Base-by-base conservation (phyloP, 2,329 filamentous ascomycete species). In the Cladosporium sp. region DNA sequence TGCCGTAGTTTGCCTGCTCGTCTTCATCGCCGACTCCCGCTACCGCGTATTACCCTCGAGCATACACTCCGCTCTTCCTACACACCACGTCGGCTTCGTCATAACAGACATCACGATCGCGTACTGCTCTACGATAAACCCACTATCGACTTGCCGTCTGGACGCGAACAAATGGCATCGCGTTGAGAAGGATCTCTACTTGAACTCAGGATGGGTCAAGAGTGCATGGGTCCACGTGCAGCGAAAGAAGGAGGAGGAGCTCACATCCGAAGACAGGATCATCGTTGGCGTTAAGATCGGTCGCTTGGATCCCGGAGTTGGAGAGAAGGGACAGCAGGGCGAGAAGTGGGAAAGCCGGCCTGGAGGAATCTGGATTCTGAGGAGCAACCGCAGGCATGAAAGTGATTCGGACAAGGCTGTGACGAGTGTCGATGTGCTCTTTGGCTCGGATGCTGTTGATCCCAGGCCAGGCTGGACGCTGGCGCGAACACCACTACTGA, bases 401-500 rank as follows among this genome's bases (percentile, higher is more conserved):
- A 91, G 88, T 75, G 92, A 96, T 74, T 90, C 89, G 4, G 87
- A 88, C 66, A 84, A 86, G 46, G 89, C 89, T 18, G 84, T 97
- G 59, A 96, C 92, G 0, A 90, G 89, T 4, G 83, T 97, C 6
- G 93, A 97, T 75, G 87, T 97, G 5, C 83, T 97, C 7, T 97
- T 96, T 73, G 93, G 93, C 23, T 88, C 93, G 23, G 93, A 97
- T 75, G 94, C 93, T 11, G 91, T 93, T 35, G 95, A 99, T 76
- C 93, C 92, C 5, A 88, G 95, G 65, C 86, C 89, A 1, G 91
- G 91, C 33, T 99, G 96, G 95, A 83, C 88, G 66, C 84, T 97
- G 52, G 88, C 88, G 60, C 89, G 91, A 66, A 91, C 87, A 8
- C 87, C 90, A 11, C 78, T 98, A 65, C 80, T 94, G 59, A 80